A percentile compares a stretch with the other conserved stretches of the same genome.
These are phyloP conservation scores for Fusarium miscanthi DNA, from an alignment of 2,329 filamentous ascomycete species.

Conservation along the genomic window DNA sequence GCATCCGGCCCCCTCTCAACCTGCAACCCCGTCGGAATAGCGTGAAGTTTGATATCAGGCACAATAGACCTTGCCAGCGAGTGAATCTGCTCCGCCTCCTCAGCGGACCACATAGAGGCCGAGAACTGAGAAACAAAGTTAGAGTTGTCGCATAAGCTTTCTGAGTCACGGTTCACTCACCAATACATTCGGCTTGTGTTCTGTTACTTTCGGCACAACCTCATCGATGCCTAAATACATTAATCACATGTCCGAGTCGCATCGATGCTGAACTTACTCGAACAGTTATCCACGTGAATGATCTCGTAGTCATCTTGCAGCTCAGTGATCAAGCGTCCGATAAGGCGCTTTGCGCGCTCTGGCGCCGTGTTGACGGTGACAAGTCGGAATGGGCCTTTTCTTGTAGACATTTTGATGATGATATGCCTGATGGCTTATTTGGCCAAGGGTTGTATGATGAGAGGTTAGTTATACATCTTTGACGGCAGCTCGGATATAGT, in stretches of 20 bases:
- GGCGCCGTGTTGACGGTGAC: slow-evolving; percentile 15
- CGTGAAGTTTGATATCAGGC: slow-evolving; percentile 7
- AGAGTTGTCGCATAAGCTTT: fast-evolving
- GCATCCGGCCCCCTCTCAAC: slow-evolving; percentile 11
- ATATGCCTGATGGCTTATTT: fast-evolving
- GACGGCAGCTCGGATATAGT: neutral
- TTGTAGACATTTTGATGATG: neutral
- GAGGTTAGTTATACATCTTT: neutral
- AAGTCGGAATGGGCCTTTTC: slow-evolving; percentile 3
- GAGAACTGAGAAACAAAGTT: neutral
- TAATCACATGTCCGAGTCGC: fast-evolving
- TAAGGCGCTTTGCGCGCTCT: slow-evolving; percentile 11
- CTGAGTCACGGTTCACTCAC: fast-evolving
- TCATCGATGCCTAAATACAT: neutral
- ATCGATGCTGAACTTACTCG: fast-evolving
- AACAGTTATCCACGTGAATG: slow-evolving; percentile 11
- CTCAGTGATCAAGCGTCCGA: slow-evolving; percentile 5
- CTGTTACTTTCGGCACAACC: slow-evolving; percentile 11
- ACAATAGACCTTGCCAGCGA: slow-evolving; percentile 19
- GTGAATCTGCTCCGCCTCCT: slow-evolving; percentile 14
- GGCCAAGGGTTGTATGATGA: neutral
- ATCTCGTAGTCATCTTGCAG: slow-evolving; percentile 14
- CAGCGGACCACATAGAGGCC: slow-evolving; percentile 11
- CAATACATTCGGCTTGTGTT: slow-evolving; percentile 8
- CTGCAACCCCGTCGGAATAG: slow-evolving; percentile 10